Percentiles rank a stretch among this genome's conserved stretches.
These are phyloP conservation scores for Hansfordia pulvinata DNA, from an alignment of 2,329 filamentous ascomycete species.

Conservation along the genomic window DNA sequence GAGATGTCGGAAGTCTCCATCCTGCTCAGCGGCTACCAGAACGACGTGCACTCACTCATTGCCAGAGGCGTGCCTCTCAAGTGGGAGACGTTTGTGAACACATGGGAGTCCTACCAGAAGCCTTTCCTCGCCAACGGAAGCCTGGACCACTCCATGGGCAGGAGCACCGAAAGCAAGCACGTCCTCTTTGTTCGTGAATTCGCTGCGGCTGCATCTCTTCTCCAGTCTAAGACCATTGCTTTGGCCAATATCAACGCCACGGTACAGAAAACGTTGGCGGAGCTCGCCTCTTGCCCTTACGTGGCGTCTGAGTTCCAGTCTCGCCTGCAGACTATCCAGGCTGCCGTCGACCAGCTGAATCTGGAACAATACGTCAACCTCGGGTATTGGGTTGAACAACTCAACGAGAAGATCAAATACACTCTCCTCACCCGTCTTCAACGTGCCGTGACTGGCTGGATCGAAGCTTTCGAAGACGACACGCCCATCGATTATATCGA, in stretches of 20 bases:
- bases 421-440: constrained; percentile 74
- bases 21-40: constrained; percentile 79
- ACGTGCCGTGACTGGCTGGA: constrained; percentile 76
- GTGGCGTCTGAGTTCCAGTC: constrained; percentile 65
- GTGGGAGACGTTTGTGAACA: constrained; percentile 97
- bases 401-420: constrained; percentile 75
- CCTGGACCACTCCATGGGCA: constrained; percentile 38
- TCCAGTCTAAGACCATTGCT: constrained; percentile 77
- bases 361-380: constrained; percentile 93
- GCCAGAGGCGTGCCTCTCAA: constrained; percentile 77
- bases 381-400: constrained; percentile 72
- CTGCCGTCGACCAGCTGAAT: constrained; percentile 89
- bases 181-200: constrained; percentile 95
- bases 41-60: constrained; percentile 74
- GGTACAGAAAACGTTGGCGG: constrained; percentile 66
- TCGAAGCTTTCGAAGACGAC: constrained; percentile 64
- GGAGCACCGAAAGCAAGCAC: constrained; percentile 72
- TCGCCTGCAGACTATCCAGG: constrained; percentile 75
- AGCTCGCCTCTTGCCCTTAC: constrained; percentile 77
- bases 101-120: constrained; percentile 78
- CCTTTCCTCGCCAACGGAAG: constrained; percentile 42
- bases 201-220: constrained; percentile 68
- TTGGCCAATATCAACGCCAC: constrained; percentile 69
- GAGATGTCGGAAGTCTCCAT: constrained; percentile 81
- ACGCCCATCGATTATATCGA: constrained; percentile 25